Percentiles rank a stretch among this genome's conserved stretches.
These are phyloP conservation scores for Boletus rubropictus DNA, from an alignment of 768 basidiomycete species.

Conservation along the genomic window DNA sequence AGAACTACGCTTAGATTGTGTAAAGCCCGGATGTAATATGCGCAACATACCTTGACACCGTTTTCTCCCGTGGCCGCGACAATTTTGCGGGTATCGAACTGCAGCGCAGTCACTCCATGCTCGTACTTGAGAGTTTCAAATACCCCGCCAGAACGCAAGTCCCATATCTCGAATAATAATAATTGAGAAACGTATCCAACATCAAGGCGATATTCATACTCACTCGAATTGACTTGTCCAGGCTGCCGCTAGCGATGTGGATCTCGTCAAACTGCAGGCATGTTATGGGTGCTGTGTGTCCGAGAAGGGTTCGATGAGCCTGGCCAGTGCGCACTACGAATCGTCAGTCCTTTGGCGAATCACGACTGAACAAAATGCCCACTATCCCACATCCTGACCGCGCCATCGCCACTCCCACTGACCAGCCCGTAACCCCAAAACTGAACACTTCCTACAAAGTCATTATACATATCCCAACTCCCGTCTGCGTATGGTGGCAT, in stretches of 20 bases:
- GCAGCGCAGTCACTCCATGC: slow-evolving; percentile 81
- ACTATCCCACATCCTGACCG: slow-evolving; percentile 99
- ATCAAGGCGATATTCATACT: slow-evolving; percentile 22
- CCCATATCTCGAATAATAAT: slow-evolving; percentile 89
- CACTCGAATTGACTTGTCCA: slow-evolving; percentile 90
- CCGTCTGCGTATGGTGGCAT: slow-evolving; percentile 88
- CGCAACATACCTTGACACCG: slow-evolving; percentile 66
- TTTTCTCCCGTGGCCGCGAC: slow-evolving; percentile 92
- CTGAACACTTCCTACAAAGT: slow-evolving; percentile 96
- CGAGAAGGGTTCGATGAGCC: slow-evolving; percentile 85
- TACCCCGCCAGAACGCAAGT: slow-evolving; percentile 82
- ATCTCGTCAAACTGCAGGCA: slow-evolving; percentile 95
- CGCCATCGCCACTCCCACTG: slow-evolving; percentile 95
- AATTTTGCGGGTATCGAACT: slow-evolving; percentile 93
- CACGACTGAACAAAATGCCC: slow-evolving; percentile 29
- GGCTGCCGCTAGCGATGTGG: slow-evolving; percentile 85
- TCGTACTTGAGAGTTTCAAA: slow-evolving; percentile 90
- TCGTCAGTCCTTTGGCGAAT: neutral
- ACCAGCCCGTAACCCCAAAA: slow-evolving; percentile 99
- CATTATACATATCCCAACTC: slow-evolving; percentile 91
- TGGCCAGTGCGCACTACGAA: slow-evolving; percentile 93
- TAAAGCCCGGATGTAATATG: neutral
- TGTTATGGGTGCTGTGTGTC: slow-evolving; percentile 90
- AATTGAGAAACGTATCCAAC: neutral
- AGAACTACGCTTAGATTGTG: neutral